These are phyloP conservation scores for Arthrinium puccinioides DNA, from an alignment of 2,329 filamentous ascomycete species.

Conservation along the genomic window DNA sequence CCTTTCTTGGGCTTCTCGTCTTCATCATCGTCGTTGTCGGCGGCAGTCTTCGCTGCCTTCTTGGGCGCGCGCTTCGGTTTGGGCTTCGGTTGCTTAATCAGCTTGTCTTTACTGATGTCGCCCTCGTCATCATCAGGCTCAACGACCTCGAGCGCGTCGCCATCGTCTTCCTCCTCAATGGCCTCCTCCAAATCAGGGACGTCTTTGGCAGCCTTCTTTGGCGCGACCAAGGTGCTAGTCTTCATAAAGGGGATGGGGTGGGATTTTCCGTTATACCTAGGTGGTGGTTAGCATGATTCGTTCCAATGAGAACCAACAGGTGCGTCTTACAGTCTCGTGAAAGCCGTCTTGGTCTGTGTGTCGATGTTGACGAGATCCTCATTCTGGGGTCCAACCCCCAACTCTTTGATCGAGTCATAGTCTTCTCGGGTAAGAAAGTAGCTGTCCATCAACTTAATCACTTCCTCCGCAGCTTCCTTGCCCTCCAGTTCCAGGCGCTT, in stretches of 20 bases:
- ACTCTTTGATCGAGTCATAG: conserved; percentile 85
- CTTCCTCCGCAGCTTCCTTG: conserved; percentile 70
- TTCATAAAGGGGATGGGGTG: conserved; percentile 97
- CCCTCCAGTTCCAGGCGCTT: conserved; percentile 69
- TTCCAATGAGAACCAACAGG: too few relatives aligned
- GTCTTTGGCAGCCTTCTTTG: conserved; percentile 65
- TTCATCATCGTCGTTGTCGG: conserved; percentile 41
- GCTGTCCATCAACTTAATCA: conserved; percentile 94
- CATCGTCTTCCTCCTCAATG: conserved; percentile 83
- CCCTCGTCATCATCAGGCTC: conserved; percentile 68
- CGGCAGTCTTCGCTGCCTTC: conserved; percentile 26
- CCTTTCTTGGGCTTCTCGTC: conserved; percentile 43
- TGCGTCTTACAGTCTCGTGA: conserved; percentile 72
- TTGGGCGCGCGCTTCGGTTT: conserved; percentile 41
- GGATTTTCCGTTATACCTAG: conserved; percentile 74
- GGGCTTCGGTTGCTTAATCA: conserved; percentile 84
- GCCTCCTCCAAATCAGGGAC: conserved; percentile 94
- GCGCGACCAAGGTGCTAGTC: conserved; percentile 65
- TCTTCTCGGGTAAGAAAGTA: conserved; percentile 95
- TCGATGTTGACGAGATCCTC: conserved; percentile 73
- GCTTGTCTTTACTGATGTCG: conserved; percentile 87
- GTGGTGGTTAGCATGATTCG: too few relatives aligned
- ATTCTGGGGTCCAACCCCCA: conserved; percentile 80
- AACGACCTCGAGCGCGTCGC: conserved; percentile 48
- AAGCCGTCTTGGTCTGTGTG: conserved; percentile 76